A percentile compares a stretch with the other conserved stretches of the same genome.
phyloP scores from a whole-genome alignment of 176 grass and related monocot genomes.

The Luzula sylvatica region DNA sequence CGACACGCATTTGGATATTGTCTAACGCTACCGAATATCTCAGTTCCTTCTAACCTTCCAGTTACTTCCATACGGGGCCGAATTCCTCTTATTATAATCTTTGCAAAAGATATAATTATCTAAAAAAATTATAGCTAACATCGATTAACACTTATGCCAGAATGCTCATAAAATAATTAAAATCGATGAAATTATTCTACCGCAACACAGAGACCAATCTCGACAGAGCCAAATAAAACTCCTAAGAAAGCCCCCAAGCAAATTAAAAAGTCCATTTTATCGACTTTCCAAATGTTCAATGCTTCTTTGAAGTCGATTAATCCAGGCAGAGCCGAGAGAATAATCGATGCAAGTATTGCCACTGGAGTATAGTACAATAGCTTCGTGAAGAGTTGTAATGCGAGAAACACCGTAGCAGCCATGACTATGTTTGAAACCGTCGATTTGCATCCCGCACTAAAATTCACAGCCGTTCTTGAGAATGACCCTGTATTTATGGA shows the following conservation, averaged over 20 bases:
- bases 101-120: constrained; percentile 71
- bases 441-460: constrained; percentile 75
- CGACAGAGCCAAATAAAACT: constrained; percentile 80
- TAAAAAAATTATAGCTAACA: constrained; percentile 15
- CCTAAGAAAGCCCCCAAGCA: constrained; percentile 74
- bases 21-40: constrained; percentile 57
- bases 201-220: constrained; percentile 71
- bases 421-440: constrained; percentile 87
- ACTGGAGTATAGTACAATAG: constrained; percentile 87
- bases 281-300: constrained; percentile 62
- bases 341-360: constrained; percentile 90
- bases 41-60: constrained; percentile 72
- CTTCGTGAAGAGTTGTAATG: constrained; percentile 58
- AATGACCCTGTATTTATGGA: constrained; percentile 89
- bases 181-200: constrained; percentile 24
- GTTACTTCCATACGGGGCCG: constrained; percentile 61
- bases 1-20: constrained; percentile 56
- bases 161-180: neutral
- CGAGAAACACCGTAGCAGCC: constrained; percentile 56
- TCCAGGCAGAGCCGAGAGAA: constrained; percentile 79
- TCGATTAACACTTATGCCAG: neutral
- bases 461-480: constrained; percentile 81
- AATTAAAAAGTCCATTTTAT: constrained; percentile 91
- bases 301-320: constrained; percentile 78
- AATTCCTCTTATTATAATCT: constrained; percentile 66